Percentiles rank a stretch among this genome's conserved stretches.
Conservation (phyloP, 2,329 filamentous ascomycete species). For the Claviceps digitariae region DNA sequence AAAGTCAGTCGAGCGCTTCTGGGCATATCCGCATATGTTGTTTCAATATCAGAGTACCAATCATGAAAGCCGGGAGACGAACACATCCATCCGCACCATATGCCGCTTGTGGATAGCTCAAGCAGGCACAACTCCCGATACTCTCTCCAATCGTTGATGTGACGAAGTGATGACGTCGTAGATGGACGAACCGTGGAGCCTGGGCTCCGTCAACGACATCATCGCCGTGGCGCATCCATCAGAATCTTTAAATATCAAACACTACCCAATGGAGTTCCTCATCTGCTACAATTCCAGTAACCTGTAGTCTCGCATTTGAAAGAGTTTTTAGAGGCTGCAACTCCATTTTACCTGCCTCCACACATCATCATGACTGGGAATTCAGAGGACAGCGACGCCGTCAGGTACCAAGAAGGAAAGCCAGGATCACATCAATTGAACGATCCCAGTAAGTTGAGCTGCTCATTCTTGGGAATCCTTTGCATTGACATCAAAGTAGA, state of each 20-base stretch:
- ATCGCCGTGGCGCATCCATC: not conserved
- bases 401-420: slow-evolving; percentile 59
- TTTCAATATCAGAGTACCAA: not conserved
- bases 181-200: slow-evolving; percentile 17
- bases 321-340: not conserved
- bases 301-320: not conserved
- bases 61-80: not conserved
- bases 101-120: not conserved
- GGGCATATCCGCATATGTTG: not conserved
- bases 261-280: not conserved
- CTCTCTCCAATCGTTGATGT: not conserved
- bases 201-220: slow-evolving; percentile 3
- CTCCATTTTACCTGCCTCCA: not conserved
- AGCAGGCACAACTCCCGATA: not conserved
- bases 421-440: slow-evolving; percentile 51
- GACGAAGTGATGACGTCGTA: slow-evolving; percentile 14
- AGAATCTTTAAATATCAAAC: not conserved
- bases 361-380: slow-evolving; percentile 21
- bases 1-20: too few species aligned
- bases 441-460: slow-evolving; percentile 51
- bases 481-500: slow-evolving; percentile 26
- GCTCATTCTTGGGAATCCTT: too few species aligned
- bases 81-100: not conserved
- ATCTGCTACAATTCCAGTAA: not conserved
- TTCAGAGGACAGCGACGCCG: slow-evolving; percentile 46